phyloP scores from a whole-genome alignment of 1,284 basidiomycete species.

The Puccinia hordei region DNA sequence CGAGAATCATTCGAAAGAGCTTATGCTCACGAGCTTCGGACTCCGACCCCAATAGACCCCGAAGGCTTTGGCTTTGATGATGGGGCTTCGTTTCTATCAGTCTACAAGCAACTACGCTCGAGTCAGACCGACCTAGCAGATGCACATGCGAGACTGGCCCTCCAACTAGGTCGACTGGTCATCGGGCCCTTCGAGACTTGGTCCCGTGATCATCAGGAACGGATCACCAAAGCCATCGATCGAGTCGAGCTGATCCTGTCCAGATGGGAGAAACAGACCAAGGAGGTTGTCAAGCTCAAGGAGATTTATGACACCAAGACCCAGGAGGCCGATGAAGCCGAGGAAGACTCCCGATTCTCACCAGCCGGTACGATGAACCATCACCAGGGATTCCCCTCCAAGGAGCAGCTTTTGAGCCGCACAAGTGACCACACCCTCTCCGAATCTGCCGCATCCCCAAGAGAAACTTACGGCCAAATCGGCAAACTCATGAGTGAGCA shows the following conservation, averaged over 20 bases:
- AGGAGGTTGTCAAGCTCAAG: slow-evolving; percentile 25
- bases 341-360: slow-evolving; percentile 42
- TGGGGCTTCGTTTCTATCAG: slow-evolving; percentile 46
- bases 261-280: slow-evolving; percentile 47
- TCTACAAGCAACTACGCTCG: slow-evolving; percentile 40
- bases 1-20: slow-evolving; percentile 29
- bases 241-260: slow-evolving; percentile 30
- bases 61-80: slow-evolving; percentile 46
- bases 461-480: slow-evolving; percentile 36
- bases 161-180: slow-evolving; percentile 44
- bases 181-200: slow-evolving; percentile 47
- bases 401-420: not conserved
- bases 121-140: slow-evolving; percentile 41
- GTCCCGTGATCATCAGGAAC: slow-evolving; percentile 35
- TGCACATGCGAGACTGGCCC: slow-evolving; percentile 29
- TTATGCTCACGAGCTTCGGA: slow-evolving; percentile 41
- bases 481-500: slow-evolving; percentile 44
- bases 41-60: slow-evolving; percentile 18
- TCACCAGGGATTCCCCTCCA: slow-evolving; percentile 7
- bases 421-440: not conserved
- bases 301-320: slow-evolving; percentile 33
- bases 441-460: not conserved
- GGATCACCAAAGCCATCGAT: slow-evolving; percentile 15
- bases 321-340: slow-evolving; percentile 45
- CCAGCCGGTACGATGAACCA: slow-evolving; percentile 24